Evolutionary conservation across 805 yeast genomes (phyloP).

Genomic region (Candida corydali): DNA sequence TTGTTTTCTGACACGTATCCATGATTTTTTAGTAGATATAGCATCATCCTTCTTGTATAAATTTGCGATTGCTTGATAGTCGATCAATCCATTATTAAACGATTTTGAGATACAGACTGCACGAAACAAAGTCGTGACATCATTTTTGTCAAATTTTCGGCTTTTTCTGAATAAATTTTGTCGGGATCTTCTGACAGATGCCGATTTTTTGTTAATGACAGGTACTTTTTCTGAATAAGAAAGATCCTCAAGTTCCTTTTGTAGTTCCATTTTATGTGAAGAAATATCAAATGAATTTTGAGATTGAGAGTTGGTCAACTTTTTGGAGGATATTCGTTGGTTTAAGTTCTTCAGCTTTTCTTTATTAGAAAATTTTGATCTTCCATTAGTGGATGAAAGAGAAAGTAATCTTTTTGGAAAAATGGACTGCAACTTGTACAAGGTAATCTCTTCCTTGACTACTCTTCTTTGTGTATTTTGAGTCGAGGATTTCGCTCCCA

Average conservation of each 20-base stretch:
- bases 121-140: constrained; percentile 54
- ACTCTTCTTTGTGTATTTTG: constrained; percentile 12
- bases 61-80: constrained; percentile 58
- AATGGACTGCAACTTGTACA: constrained; percentile 12
- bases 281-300: constrained; percentile 1
- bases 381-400: constrained; percentile 3
- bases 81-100: constrained; percentile 50
- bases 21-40: constrained; percentile 52
- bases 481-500: constrained; percentile 12
- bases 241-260: background rate
- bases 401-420: constrained; percentile 19
- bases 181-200: background rate
- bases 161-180: background rate
- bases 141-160: constrained; percentile 33
- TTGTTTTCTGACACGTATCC: constrained; percentile 63
- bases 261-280: background rate
- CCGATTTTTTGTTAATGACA: constrained; percentile 10
- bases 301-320: too few relatives aligned
- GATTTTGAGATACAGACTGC: constrained; percentile 67
- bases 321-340: too few relatives aligned
- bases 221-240: constrained; percentile 8
- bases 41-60: constrained; percentile 42
- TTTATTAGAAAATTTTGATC: background rate
- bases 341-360: too few relatives aligned
- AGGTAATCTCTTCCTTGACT: constrained; percentile 26